Base-by-base conservation (phyloP, 768 basidiomycete genomes). In the Suillus cothurnatus region DNA sequence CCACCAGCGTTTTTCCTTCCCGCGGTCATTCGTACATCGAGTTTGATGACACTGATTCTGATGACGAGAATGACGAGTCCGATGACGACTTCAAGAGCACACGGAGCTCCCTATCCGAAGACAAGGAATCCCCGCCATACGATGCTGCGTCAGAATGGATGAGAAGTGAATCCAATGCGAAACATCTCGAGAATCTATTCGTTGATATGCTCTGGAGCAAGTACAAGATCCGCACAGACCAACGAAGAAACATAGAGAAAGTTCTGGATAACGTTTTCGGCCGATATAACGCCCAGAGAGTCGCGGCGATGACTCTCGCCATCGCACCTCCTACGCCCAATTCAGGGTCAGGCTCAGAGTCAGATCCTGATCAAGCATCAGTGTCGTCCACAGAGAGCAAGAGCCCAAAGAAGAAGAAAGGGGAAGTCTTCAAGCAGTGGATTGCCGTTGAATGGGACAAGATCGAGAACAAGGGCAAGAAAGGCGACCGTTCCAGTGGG, bases 181-280 rank as follows among this genome's bases (percentile, higher is more conserved):
- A 77, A 55, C 76, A 82, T 32, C 69, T 91, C 31, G 91, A 93
- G 72, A 77, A 69, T 8, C 74, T 87, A 19, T 92, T 89, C 72
- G 77, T 82, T 65, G 76, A 81, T 28, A 90, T 91, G 88, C 78
- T 93, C 23, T 71, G 71, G 11, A 69, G 73, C 67, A 83, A 83
- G 70, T 87, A 81, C 66, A 80, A 80, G 31, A 77, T 92, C 50
- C 79, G 86, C 64, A 81, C 83, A 0, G 81, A 80, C 1, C 87
- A 88, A 4, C 77, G 83, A 41, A 77, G 83, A 52, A 82, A 85
- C 70, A 66, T 90, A n/a, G 66, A 78, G 14, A 76, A 80, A 14
- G 62, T 81, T 58, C 69, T 91, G 55, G 74, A 79, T 63, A 70
- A 76, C 17, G 77, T 84, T 2, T 92, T 91, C 72, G 88, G 87